These are phyloP conservation scores for Pyrus communis DNA, from an alignment of 306 rosid genomes.

Conservation along the genomic window DNA sequence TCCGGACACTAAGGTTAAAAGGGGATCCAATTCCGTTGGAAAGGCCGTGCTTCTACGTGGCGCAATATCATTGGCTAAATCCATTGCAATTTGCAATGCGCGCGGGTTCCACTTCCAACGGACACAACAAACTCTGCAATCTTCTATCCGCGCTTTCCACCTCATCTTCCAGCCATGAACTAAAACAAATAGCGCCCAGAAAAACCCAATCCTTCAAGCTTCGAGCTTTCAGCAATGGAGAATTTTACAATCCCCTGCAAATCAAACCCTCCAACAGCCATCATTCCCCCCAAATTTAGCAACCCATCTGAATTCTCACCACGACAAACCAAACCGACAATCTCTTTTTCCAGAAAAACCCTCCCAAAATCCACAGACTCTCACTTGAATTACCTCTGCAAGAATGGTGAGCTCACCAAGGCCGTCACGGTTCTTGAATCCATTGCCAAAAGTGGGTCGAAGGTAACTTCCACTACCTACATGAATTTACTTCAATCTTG, in stretches of 20 bases:
- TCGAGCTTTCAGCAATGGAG: conserved; percentile 32
- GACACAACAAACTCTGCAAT: background rate
- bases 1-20: fast-evolving
- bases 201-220: background rate
- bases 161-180: background rate
- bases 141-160: background rate
- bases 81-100: background rate
- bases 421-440: conserved; percentile 55
- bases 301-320: conserved; percentile 31
- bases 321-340: conserved; percentile 27
- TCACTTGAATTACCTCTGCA: conserved; percentile 50
- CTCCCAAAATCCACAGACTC: conserved; percentile 24
- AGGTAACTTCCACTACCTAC: conserved; percentile 46
- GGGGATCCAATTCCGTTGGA: background rate
- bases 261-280: conserved; percentile 27
- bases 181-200: background rate
- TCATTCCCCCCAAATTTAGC: conserved; percentile 18
- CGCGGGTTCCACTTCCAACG: background rate
- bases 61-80: background rate
- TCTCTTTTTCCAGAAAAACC: conserved; percentile 24
- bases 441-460: conserved; percentile 49
- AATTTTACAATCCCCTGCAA: conserved; percentile 38
- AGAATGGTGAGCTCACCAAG: conserved; percentile 47
- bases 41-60: background rate
- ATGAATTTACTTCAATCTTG: conserved; percentile 66